Evolutionary conservation across 2,329 filamentous ascomycete genomes (phyloP), one percentile per base, ranked within the genome.

Genomic region (Bipolaris zeicola): DNA sequence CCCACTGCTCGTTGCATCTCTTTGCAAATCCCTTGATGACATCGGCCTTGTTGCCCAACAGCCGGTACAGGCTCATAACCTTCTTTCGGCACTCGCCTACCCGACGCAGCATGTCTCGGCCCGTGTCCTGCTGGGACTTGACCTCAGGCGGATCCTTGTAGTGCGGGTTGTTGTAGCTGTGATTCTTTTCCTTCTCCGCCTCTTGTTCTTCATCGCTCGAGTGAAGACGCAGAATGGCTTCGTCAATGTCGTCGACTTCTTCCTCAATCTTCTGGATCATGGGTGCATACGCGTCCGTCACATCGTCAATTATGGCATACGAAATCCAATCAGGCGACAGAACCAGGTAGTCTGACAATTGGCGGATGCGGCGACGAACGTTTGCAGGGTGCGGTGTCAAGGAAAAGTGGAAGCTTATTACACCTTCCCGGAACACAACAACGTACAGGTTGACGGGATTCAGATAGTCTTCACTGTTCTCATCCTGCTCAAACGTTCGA

Each of bases 11-110:
- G 72, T 97, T 99, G 79, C 95, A 99, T 13, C 95, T 85, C 79
- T 99, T 99, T 5, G 95, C 95, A 70, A 99, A 99, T 1, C 95
- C 95, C 79, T 98, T 98, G 82, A 99, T 98, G 56, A 99, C 95
- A 76, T 99, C 95, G 47, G 95, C 95, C 79, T 99, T 99, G 78
- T 96, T 98, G 52, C 95, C 95, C 16, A 99, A 81, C 42, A 99
- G 81, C 48, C 95, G 86, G 74, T 97, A 98, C 44, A 99, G 81
- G 34, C 90, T 89, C 93, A 99, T 99, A 63, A 99, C 95, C 74
- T 94, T 94, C 82, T 98, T 98, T 66, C 95, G 87, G 74, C 92
- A 96, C 76, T 96, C 92, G 26, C 95, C 95, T 0, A 98, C 92
- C 13, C 92, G 88, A 38, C 92, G 87, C 57, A 99, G 83, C 92